These are phyloP conservation scores for Pleurotus djamor DNA, from an alignment of 768 basidiomycete genomes.

Conservation along the genomic window DNA sequence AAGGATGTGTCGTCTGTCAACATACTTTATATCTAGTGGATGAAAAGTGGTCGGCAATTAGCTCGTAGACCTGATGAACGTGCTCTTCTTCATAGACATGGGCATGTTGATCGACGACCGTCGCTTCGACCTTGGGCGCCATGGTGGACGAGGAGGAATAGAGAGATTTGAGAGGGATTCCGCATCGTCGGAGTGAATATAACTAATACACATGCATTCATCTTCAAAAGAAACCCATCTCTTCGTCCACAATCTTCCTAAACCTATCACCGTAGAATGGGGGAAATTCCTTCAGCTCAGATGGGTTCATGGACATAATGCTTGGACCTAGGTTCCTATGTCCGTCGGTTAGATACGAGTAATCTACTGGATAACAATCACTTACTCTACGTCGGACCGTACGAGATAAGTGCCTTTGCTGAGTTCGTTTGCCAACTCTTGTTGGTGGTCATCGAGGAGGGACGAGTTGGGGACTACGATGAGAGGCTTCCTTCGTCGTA, in stretches of 20 bases:
- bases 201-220: neutral
- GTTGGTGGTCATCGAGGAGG: conserved; percentile 91
- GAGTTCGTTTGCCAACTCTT: conserved; percentile 78
- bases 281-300: conserved; percentile 56
- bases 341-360: neutral
- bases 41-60: conserved; percentile 85
- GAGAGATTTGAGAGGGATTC: conserved; percentile 7
- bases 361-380: neutral
- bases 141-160: conserved; percentile 14
- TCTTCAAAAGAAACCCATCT: conserved; percentile 66
- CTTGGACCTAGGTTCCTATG: conserved; percentile 52
- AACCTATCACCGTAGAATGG: conserved; percentile 68
- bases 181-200: conserved; percentile 7
- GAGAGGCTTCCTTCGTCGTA: conserved; percentile 71
- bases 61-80: conserved; percentile 83
- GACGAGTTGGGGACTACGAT: conserved; percentile 90
- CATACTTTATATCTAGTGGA: conserved; percentile 84
- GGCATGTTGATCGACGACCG: conserved; percentile 45
- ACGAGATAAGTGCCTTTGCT: conserved; percentile 54
- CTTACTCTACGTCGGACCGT: conserved; percentile 60
- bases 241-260: conserved; percentile 65
- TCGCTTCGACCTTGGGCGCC: conserved; percentile 34
- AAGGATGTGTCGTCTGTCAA: too few species aligned
- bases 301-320: conserved; percentile 47
- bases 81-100: conserved; percentile 67